Evolutionary conservation across 2,329 filamentous ascomycete species (phyloP), one percentile per base, ranked within the genome.

Genomic region (Xylariaceae sp.): DNA sequence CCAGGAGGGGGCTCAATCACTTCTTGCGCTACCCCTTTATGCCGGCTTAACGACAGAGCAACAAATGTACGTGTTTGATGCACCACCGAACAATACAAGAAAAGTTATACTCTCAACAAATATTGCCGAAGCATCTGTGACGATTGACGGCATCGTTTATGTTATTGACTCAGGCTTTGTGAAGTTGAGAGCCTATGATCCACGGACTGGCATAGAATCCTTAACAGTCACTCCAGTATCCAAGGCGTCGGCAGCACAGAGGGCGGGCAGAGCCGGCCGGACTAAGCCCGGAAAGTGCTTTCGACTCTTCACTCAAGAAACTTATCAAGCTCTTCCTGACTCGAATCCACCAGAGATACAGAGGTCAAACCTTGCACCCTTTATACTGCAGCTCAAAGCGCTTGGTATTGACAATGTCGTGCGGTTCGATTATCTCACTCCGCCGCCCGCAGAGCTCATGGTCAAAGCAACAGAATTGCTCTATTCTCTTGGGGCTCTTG

Each of bases 21-120:
- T 96, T 6, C 78, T 89, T 54, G 79, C 89, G 4, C 73, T 97
- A 7, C 92, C 93, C 1, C 80, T 97, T 0, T 97, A 95, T 69
- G 91, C 94, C 4, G 94, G 93, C 2, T 81, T 97, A 5, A 85
- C 91, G 2, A 91, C 88, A 7, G 92, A 97, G 60, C 87, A 97
- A 66, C 94, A 97, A 68, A 93, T 96, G 85, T 92, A 92, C 61
- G 88, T 97, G 33, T 97, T 97, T 68, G 91, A 96, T 64, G 85
- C 88, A 48, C 78, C 92, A 2, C 85, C 90, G 0, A 86, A 90
- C 56, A 87, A 92, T 54, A 92, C 87, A 1, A 83, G 94, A 35
- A 97, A 97, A 69, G 89, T 97, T 32, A 89, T 99, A 29, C 87
- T 97, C 61, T 88, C 91, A 3, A 97, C 94, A 53, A 97, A 97